Evolutionary conservation across 768 basidiomycete genomes (phyloP), one percentile per base, ranked within the genome.

Genomic region (Pholiota microspora): DNA sequence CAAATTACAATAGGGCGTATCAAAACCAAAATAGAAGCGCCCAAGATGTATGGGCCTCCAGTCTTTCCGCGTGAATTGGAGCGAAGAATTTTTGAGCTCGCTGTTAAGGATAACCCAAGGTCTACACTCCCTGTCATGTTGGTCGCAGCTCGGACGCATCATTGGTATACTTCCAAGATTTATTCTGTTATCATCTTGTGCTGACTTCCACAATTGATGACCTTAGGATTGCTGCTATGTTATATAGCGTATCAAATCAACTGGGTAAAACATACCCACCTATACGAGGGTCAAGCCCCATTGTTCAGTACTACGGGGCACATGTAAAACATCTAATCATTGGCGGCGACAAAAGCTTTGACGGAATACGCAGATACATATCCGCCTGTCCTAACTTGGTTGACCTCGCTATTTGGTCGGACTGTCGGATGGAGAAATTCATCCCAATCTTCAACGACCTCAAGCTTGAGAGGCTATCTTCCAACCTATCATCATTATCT

Each of bases 251-350:
- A 29, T 34, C 46, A 5, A 27, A 23, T 16, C 56, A 58, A 16
- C 35, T 54, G 7, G 21, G 38, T 0, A 23, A 8, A 13, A 27
- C 42, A 8, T 45, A 35, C 16, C 49, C 47, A 6, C 45, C 24
- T 32, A 23, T 21, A 28, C 6, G 12, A 3, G 31, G 8, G 10
- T n/a, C 31, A 4, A n/a, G n/a, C 7, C 57, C 29, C 6, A 44
- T 15, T 13, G 16, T 55, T 4, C 40, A 40, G 9, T 55, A 51
- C 36, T 47, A 46, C 25, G 53, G 57, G 15, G 27, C 40, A 13
- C 55, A 51, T 38, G 57, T 55, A 4, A 46, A 44, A 31, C 55
- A 52, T n/a, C 55, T 57, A 15, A 48, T 59, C n/a, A 53, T 62
- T 25, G 57, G 58, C 8, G 57, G 57, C 4, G 38, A 46, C 15